Conservation (phyloP, 305 asterid genomes). For the Fraxinus platypoda region DNA sequence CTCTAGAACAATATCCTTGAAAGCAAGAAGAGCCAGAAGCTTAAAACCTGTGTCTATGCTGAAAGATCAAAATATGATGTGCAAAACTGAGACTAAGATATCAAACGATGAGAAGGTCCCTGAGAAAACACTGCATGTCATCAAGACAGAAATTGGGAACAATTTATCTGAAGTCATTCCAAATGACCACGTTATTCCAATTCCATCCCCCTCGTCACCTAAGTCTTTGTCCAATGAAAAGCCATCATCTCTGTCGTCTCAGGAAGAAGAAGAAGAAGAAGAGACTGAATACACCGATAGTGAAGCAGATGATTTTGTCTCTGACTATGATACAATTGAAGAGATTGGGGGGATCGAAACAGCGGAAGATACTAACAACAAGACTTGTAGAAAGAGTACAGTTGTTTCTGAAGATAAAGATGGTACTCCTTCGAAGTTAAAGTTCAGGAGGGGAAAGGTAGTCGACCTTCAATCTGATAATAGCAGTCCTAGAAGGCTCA, state of each 20-base stretch:
- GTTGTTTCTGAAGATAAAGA: slow-evolving; percentile 25
- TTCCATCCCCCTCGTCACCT: slow-evolving; percentile 24
- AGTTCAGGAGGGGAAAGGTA: slow-evolving; percentile 47
- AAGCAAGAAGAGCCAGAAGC: slow-evolving; percentile 29
- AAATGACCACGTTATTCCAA: slow-evolving; percentile 7
- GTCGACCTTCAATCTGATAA: slow-evolving; percentile 29
- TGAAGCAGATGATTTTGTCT: slow-evolving; percentile 14
- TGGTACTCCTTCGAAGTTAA: slow-evolving; percentile 33
- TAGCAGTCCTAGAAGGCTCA: slow-evolving; percentile 32
- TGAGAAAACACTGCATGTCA: slow-evolving; percentile 46
- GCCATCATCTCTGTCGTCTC: slow-evolving; percentile 23
- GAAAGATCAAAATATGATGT: slow-evolving; percentile 30
- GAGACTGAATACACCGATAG: background rate
- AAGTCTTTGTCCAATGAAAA: slow-evolving; percentile 2
- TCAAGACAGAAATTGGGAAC: slow-evolving; percentile 32
- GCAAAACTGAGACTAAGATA: slow-evolving; percentile 26
- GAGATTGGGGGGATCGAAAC: slow-evolving; percentile 17
- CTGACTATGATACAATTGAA: slow-evolving; percentile 14
- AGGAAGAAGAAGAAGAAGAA: background rate
- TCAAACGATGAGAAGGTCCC: slow-evolving; percentile 26
- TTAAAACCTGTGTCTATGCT: slow-evolving; percentile 31
- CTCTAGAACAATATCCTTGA: slow-evolving; percentile 20
- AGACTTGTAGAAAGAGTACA: slow-evolving; percentile 30
- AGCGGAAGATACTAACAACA: slow-evolving; percentile 26
- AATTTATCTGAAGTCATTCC: slow-evolving; percentile 19